phyloP scores from a whole-genome alignment of 257 asterid species.

The Solanum pinnatisectum region DNA sequence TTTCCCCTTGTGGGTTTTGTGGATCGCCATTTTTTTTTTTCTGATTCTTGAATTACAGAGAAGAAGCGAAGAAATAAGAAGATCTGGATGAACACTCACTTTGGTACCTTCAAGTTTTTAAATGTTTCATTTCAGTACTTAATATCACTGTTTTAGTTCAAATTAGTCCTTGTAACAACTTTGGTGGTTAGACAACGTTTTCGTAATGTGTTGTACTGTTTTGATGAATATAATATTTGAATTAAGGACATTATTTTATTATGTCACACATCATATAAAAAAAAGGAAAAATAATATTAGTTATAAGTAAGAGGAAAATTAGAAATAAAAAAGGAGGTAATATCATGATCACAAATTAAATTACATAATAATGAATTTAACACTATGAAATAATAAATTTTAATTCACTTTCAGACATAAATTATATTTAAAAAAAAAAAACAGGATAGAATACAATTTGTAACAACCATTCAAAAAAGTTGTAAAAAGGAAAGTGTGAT shows the following conservation, averaged over 20 bases:
- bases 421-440: too few species aligned
- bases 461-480: background rate
- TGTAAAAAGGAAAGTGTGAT: background rate
- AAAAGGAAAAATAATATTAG: background rate
- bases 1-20: slow-evolving; percentile 44
- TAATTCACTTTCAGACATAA: too few species aligned
- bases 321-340: too few species aligned
- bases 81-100: background rate
- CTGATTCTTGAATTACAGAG: background rate
- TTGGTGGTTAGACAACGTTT: background rate
- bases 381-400: background rate
- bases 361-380: background rate
- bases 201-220: background rate
- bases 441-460: background rate
- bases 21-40: slow-evolving; percentile 52
- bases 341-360: too few species aligned
- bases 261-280: background rate
- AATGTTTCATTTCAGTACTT: background rate
- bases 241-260: background rate
- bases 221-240: background rate
- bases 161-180: background rate
- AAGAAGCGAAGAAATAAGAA: background rate
- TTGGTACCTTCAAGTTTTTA: background rate
- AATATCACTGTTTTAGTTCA: background rate
- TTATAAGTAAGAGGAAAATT: background rate